Base-by-base conservation (phyloP, 2,329 filamentous ascomycete genomes). In the Trichoderma sp. region DNA sequence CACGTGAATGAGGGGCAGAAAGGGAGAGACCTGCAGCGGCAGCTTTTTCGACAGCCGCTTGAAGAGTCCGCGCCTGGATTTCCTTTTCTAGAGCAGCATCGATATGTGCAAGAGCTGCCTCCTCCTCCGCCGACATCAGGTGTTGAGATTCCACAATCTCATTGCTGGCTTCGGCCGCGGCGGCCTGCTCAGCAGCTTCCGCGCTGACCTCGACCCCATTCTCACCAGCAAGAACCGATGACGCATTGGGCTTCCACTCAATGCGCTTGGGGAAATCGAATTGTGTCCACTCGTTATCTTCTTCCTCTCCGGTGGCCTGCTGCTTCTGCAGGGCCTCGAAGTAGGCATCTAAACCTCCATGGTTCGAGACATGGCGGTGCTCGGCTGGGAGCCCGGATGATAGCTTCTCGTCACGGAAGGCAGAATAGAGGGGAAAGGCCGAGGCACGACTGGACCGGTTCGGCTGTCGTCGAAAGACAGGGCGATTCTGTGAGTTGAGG, bases 261-360 rank as follows among this genome's bases (percentile, higher is more conserved):
- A 98, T 94, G 78, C 93, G 90, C 84, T 95, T 93, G 74, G 93
- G 93, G 83, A 97, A 95, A 83, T 98, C 94, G 81, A 95, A 97
- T 83, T 98, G 95, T 60, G 93, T 93, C 95, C 95, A 98, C 83
- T 98, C 95, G 79, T 93, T 91, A 68, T 95, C 93, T 65, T 92
- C 86, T 50, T 90, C 89, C 29, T 88, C 86, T 50, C 90, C 89
- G 24, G 80, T 80, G 4, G 81, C 93, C 83, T 96, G 92, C 78
- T 92, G 90, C 83, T 93, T 93, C 84, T 96, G 95, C 87, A 97
- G 93, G 73, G 95, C 94, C 83, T 97, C 95, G 81, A 95, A 97
- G 85, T 98, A 98, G 80, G 94, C 95, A 77, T 95, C 95, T 88
- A 98, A 83, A 76, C 93, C 93, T 77, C 90, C 90, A 85, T 93